Percentiles rank a stretch among this genome's conserved stretches.
phyloP scores from a whole-genome alignment of 495 filamentous ascomycete genomes.

The Cercophora scortea region DNA sequence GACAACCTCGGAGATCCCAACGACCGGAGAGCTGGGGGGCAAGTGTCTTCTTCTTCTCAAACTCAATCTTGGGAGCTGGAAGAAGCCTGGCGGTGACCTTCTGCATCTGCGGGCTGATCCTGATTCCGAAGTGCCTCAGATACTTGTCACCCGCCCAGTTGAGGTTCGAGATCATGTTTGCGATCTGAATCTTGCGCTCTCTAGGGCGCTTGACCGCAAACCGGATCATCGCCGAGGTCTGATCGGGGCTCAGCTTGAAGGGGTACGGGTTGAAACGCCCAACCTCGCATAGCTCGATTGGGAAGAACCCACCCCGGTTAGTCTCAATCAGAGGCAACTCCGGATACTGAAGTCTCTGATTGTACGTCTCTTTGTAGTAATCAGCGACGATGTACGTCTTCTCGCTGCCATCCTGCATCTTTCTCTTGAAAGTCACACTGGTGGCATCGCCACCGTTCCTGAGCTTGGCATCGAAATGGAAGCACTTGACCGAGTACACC shows the following conservation, averaged over 20 bases:
- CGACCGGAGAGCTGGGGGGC: constrained; percentile 57
- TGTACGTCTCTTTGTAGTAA: constrained; percentile 64
- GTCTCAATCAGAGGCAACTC: constrained; percentile 63
- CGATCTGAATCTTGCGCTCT: constrained; percentile 54
- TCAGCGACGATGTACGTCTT: constrained; percentile 46
- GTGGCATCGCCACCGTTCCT: constrained; percentile 40
- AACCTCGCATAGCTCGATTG: constrained; percentile 62
- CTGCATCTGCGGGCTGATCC: constrained; percentile 54
- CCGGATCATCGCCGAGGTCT: constrained; percentile 77
- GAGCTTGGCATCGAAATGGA: constrained; percentile 32
- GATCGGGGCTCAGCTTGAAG: constrained; percentile 61
- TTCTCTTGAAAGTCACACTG: constrained; percentile 51
- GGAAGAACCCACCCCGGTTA: constrained; percentile 57
- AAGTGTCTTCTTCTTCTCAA: constrained; percentile 37
- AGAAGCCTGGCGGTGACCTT: constrained; percentile 63
- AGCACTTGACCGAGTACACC: constrained; percentile 54
- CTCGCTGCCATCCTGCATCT: constrained; percentile 38
- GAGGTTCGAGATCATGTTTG: constrained; percentile 56
- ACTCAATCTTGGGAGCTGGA: constrained; percentile 59
- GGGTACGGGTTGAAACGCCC: constrained; percentile 63
- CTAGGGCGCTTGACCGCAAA: constrained; percentile 62
- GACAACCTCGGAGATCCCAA: constrained; percentile 79
- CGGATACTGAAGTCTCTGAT: constrained; percentile 42
- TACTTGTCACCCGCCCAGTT: constrained; percentile 61
- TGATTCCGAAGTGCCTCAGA: constrained; percentile 59